phyloP scores from a whole-genome alignment of 257 asterid species.

The Solanum piurae region DNA sequence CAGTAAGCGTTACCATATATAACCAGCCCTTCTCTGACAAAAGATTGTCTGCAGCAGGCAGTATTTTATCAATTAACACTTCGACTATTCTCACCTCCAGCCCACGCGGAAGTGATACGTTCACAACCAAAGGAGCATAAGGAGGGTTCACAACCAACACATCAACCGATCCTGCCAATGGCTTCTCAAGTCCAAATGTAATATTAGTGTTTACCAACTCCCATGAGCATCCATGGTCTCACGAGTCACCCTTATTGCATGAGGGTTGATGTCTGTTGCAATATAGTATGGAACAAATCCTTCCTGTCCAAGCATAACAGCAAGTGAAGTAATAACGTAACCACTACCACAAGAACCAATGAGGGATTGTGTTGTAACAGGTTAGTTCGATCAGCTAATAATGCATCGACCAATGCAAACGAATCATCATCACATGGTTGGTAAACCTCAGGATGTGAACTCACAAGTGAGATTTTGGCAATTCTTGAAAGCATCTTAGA shows the following conservation, averaged over 20 bases:
- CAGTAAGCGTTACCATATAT: constrained; percentile 60
- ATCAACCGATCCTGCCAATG: constrained; percentile 57
- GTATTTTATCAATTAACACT: constrained; percentile 67
- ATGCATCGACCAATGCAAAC: constrained; percentile 25
- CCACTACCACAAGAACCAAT: constrained; percentile 87
- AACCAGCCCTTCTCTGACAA: constrained; percentile 88
- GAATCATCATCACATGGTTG: constrained; percentile 91
- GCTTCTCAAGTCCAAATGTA: constrained; percentile 55
- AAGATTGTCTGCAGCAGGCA: constrained; percentile 70
- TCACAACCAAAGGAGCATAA: constrained; percentile 75
- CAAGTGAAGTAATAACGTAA: constrained; percentile 76
- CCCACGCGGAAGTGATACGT: constrained; percentile 87
- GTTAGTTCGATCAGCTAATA: constrained; percentile 71
- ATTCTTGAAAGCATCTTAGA: not conserved
- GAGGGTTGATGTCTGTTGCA: constrained; percentile 85
- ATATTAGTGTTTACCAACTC: constrained; percentile 6
- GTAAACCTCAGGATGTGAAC: constrained; percentile 90
- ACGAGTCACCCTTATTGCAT: constrained; percentile 51
- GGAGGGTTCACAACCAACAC: constrained; percentile 94
- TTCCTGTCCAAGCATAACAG: constrained; percentile 52
- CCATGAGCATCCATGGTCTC: constrained; percentile 61
- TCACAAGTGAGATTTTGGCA: constrained; percentile 66
- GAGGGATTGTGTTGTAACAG: constrained; percentile 53
- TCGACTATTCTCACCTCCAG: constrained; percentile 87
- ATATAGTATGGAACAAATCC: constrained; percentile 26